phyloP scores from a whole-genome alignment of 2,329 filamentous ascomycete genomes.

The Scedosporium dehoogii region DNA sequence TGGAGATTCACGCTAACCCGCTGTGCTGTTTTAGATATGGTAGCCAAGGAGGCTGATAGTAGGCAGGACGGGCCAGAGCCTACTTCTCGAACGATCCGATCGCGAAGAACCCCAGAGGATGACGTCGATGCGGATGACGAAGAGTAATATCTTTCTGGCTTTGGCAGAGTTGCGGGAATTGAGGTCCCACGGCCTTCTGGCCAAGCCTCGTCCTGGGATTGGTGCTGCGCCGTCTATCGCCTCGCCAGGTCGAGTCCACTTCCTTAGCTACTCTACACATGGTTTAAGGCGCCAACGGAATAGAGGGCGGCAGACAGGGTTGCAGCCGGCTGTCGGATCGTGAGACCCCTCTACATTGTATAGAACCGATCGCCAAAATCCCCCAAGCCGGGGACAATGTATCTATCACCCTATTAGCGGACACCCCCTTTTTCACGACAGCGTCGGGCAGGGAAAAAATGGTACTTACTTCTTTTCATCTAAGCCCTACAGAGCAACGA shows the following conservation, averaged over 20 bases:
- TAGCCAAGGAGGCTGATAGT: slow-evolving; percentile 33
- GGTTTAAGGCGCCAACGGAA: no score
- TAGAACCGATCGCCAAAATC: slow-evolving; percentile 97
- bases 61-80: background rate
- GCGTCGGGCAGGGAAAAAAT: background rate
- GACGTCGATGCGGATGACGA: background rate
- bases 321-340: background rate
- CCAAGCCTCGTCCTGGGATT: no score
- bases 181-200: background rate
- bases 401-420: slow-evolving; percentile 49
- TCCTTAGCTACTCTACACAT: no score
- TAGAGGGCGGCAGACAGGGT: background rate
- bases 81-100: background rate
- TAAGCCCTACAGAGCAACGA: slow-evolving; percentile 51
- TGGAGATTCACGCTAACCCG: slow-evolving; percentile 7
- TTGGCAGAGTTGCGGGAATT: background rate
- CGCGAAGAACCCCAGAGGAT: background rate
- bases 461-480: slow-evolving; percentile 84
- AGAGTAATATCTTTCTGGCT: background rate
- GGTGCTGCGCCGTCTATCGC: no score
- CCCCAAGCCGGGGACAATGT: slow-evolving; percentile 86
- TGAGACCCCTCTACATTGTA: slow-evolving; percentile 44
- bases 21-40: slow-evolving; percentile 29
- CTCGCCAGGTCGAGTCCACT: no score
- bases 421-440: slow-evolving; percentile 1